Evolutionary conservation across 257 asterid genomes (phyloP).

Genomic region (Ballota nigra): DNA sequence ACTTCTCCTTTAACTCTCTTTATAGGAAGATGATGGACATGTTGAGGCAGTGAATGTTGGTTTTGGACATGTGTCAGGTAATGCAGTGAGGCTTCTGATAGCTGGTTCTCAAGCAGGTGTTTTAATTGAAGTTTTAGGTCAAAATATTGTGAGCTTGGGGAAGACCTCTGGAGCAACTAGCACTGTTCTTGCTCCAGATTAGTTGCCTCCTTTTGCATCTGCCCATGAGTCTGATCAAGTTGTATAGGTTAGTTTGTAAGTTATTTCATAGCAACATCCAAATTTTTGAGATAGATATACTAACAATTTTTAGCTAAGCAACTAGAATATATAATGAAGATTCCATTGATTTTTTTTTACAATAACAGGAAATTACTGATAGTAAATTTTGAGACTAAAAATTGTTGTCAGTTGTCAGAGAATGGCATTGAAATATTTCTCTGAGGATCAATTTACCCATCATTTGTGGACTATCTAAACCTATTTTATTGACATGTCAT

Average conservation of each 20-base stretch:
- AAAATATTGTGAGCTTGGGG: constrained; percentile 84
- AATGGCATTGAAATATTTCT: too few relatives aligned
- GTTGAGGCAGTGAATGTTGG: constrained; percentile 62
- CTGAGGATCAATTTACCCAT: too few relatives aligned
- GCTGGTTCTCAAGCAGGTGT: constrained; percentile 97
- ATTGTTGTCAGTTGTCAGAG: too few relatives aligned
- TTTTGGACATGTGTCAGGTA: constrained; percentile 79
- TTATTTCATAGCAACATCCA: not conserved
- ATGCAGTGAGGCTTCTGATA: constrained; percentile 84
- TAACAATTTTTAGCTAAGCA: not conserved
- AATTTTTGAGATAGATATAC: not conserved
- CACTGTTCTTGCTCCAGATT: constrained; percentile 81
- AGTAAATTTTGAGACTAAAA: too few relatives aligned
- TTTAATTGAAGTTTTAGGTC: constrained; percentile 91
- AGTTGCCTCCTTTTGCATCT: constrained; percentile 93
- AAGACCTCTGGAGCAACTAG: constrained; percentile 75
- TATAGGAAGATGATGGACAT: constrained; percentile 68
- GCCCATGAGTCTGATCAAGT: constrained; percentile 94
- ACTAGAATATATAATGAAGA: not conserved
- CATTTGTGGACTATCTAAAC: too few relatives aligned
- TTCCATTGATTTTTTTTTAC: too few relatives aligned
- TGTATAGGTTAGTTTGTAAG: constrained; percentile 64
- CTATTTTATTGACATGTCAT: too few relatives aligned
- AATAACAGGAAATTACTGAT: too few relatives aligned
- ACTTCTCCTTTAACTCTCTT: not conserved